phyloP scores from a whole-genome alignment of 768 basidiomycete genomes.

The Kwoniella mangroviensis region DNA sequence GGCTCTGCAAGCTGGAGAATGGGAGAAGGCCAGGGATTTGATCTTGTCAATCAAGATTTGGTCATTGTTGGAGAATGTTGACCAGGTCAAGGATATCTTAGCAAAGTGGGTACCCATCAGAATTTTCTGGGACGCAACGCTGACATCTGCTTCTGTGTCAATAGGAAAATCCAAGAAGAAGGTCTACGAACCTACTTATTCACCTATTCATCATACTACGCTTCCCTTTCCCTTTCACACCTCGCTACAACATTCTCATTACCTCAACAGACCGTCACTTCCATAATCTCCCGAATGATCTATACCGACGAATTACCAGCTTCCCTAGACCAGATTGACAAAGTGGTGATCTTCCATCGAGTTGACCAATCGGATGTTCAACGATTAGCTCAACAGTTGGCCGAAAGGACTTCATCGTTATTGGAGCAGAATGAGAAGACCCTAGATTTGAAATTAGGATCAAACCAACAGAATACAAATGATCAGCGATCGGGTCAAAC shows the following conservation, averaged over 20 bases:
- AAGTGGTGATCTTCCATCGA: constrained; percentile 90
- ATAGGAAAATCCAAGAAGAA: constrained; percentile 97
- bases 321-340: constrained; percentile 86
- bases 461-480: constrained; percentile 67
- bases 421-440: constrained; percentile 92
- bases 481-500: constrained; percentile 64
- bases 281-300: constrained; percentile 96
- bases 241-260: constrained; percentile 87
- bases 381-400: constrained; percentile 83
- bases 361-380: constrained; percentile 86
- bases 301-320: constrained; percentile 92
- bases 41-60: constrained; percentile 97
- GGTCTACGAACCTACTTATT: constrained; percentile 95
- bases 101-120: constrained; percentile 65
- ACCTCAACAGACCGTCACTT: constrained; percentile 77
- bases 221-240: constrained; percentile 82
- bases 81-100: constrained; percentile 90
- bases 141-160: neutral
- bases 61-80: constrained; percentile 90
- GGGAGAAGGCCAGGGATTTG: constrained; percentile 92
- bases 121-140: neutral
- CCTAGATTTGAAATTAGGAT: constrained; percentile 81
- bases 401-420: constrained; percentile 82
- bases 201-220: constrained; percentile 95
- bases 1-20: constrained; percentile 93